A percentile compares a stretch with the other conserved stretches of the same genome.
Evolutionary conservation across 371 early-diverging fungal species (phyloP).

Genomic region (Mortierella sp.): DNA sequence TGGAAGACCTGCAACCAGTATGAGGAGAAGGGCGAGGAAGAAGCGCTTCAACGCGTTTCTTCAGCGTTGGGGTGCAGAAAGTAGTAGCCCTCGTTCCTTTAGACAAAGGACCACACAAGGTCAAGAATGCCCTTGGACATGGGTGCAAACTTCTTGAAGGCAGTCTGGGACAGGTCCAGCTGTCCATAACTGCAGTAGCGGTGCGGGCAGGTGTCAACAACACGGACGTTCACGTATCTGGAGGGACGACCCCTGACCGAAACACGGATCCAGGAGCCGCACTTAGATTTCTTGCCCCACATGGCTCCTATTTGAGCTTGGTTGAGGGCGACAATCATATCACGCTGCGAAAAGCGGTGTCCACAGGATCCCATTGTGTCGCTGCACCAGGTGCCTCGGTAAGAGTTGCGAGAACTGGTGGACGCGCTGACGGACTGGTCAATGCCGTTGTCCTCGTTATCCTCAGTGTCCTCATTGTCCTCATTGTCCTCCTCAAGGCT

Average conservation of each 20-base stretch:
- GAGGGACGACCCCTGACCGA: slow-evolving; percentile 24
- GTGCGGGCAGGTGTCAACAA: slow-evolving; percentile 43
- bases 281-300: slow-evolving; percentile 42
- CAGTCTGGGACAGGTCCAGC: slow-evolving; percentile 38
- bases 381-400: slow-evolving; percentile 52
- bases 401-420: neutral
- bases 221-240: slow-evolving; percentile 19
- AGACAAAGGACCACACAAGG: slow-evolving; percentile 41
- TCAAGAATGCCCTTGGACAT: slow-evolving; percentile 32
- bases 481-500: neutral
- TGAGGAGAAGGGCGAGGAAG: neutral
- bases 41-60: neutral
- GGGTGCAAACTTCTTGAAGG: slow-evolving; percentile 40
- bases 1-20: neutral
- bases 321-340: slow-evolving; percentile 51
- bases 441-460: neutral
- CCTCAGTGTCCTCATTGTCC: neutral
- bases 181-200: slow-evolving; percentile 38
- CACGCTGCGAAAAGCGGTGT: slow-evolving; percentile 31
- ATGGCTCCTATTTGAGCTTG: slow-evolving; percentile 42
- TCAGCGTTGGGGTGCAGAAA: neutral
- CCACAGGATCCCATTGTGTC: slow-evolving; percentile 46
- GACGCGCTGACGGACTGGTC: neutral
- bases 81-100: slow-evolving; percentile 6
- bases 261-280: slow-evolving; percentile 45